phyloP scores from a whole-genome alignment of 108 stramenopile species.

The Licmophora abbreviata region DNA sequence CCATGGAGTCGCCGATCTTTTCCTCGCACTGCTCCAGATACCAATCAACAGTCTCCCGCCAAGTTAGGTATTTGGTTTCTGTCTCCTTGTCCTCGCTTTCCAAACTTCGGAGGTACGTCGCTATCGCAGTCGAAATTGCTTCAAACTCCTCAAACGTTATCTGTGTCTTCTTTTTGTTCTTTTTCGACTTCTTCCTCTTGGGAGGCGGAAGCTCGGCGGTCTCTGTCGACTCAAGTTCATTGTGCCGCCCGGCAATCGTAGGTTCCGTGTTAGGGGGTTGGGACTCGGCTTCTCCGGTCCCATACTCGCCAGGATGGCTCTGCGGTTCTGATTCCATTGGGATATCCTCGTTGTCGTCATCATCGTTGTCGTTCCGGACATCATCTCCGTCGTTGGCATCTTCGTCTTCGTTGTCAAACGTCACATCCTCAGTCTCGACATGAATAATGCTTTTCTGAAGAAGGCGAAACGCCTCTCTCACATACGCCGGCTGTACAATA shows the following conservation, averaged over 20 bases:
- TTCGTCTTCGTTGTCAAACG: constrained; percentile 87
- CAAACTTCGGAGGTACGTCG: constrained; percentile 74
- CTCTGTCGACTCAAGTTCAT: not conserved
- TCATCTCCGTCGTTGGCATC: constrained; percentile 38
- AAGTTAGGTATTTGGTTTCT: constrained; percentile 44
- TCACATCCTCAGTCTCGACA: constrained; percentile 95
- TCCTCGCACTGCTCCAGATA: constrained; percentile 75
- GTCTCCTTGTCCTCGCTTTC: constrained; percentile 46
- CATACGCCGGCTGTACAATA: constrained; percentile 78
- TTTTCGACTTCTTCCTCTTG: constrained; percentile 47
- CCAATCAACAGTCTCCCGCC: constrained; percentile 83
- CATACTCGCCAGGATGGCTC: constrained; percentile 45
- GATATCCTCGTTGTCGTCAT: not conserved
- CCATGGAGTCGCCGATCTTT: constrained; percentile 77
- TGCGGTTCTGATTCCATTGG: constrained; percentile 4
- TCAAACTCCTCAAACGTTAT: constrained; percentile 94
- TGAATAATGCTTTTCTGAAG: constrained; percentile 92
- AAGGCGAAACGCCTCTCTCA: constrained; percentile 92
- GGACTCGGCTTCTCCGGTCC: constrained; percentile 14
- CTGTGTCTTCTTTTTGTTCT: constrained; percentile 87
- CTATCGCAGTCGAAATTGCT: constrained; percentile 85
- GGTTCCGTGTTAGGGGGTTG: constrained; percentile 13
- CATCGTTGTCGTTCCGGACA: constrained; percentile 16
- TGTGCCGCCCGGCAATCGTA: not conserved
- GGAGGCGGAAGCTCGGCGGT: constrained; percentile 4